A percentile compares a stretch with the other conserved stretches of the same genome.
Evolutionary conservation across 129 eudicot species (phyloP).

Genomic region (Tagetes erecta): DNA sequence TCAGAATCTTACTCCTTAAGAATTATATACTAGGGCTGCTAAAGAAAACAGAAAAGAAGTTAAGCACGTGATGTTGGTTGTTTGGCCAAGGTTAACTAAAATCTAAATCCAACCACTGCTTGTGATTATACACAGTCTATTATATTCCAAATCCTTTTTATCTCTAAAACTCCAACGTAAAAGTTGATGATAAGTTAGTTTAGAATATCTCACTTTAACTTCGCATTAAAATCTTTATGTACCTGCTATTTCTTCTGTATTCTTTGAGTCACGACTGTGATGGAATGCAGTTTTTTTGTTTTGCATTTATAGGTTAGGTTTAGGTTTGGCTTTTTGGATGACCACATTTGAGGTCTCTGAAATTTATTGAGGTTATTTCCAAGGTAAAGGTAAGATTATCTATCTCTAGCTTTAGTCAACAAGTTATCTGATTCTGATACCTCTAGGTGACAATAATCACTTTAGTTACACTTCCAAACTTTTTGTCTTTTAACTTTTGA

Average conservation of each 20-base stretch:
- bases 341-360: not conserved
- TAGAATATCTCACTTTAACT: not conserved
- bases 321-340: slow-evolving; percentile 4
- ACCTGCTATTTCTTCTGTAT: not conserved
- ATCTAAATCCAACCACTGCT: no score
- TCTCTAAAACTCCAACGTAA: not conserved
- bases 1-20: not conserved
- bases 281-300: not conserved
- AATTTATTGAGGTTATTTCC: not conserved
- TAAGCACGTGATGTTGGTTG: not conserved
- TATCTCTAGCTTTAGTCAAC: not conserved
- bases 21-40: not conserved
- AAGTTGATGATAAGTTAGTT: not conserved
- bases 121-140: no score
- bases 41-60: slow-evolving; percentile 4
- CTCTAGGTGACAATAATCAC: not conserved
- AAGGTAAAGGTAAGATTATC: not conserved
- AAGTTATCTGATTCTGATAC: not conserved
- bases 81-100: not conserved
- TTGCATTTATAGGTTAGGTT: slow-evolving; percentile 7
- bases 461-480: not conserved
- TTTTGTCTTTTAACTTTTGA: no score
- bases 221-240: not conserved
- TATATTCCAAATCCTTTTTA: not conserved
- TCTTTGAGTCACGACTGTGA: not conserved